A percentile compares a stretch with the other conserved stretches of the same genome.
phyloP scores from a whole-genome alignment of 179 eudicot species.

The Gypsophila paniculata region DNA sequence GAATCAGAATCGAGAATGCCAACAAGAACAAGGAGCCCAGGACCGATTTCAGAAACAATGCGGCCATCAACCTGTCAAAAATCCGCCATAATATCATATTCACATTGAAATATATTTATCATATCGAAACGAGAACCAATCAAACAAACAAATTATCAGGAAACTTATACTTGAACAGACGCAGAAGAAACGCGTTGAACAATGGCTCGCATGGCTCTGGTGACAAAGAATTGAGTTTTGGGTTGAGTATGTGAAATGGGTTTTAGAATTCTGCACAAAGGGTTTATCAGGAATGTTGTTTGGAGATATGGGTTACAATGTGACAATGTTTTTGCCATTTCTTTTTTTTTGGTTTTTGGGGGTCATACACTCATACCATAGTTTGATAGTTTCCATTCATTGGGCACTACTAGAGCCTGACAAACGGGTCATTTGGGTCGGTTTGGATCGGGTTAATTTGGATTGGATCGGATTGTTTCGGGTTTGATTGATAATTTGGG shows the following conservation, averaged over 20 bases:
- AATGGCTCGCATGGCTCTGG: slow-evolving; percentile 70
- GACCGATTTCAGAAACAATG: slow-evolving; percentile 74
- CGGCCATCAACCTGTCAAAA: slow-evolving; percentile 69
- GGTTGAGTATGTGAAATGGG: slow-evolving; percentile 2
- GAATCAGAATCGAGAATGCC: slow-evolving; percentile 74
- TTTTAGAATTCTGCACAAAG: slow-evolving; percentile 1
- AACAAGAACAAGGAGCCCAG: slow-evolving; percentile 76
- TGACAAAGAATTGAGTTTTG: background rate
- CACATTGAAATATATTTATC: too few relatives aligned
- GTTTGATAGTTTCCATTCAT: too few relatives aligned
- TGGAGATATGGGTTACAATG: background rate
- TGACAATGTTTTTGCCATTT: slow-evolving; percentile 17
- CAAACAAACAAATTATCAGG: background rate
- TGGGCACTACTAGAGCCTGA: too few relatives aligned
- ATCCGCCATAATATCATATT: background rate
- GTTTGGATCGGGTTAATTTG: too few relatives aligned
- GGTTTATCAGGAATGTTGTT: slow-evolving; percentile 14
- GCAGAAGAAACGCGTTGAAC: slow-evolving; percentile 88
- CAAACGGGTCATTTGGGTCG: too few relatives aligned
- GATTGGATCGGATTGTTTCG: too few relatives aligned
- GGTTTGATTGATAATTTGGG: too few relatives aligned
- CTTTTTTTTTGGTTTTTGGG: background rate
- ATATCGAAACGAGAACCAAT: too few relatives aligned
- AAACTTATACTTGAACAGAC: slow-evolving; percentile 56
- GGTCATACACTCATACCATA: too few relatives aligned